phyloP scores from a whole-genome alignment of 768 basidiomycete species.

The Russula earlei region DNA sequence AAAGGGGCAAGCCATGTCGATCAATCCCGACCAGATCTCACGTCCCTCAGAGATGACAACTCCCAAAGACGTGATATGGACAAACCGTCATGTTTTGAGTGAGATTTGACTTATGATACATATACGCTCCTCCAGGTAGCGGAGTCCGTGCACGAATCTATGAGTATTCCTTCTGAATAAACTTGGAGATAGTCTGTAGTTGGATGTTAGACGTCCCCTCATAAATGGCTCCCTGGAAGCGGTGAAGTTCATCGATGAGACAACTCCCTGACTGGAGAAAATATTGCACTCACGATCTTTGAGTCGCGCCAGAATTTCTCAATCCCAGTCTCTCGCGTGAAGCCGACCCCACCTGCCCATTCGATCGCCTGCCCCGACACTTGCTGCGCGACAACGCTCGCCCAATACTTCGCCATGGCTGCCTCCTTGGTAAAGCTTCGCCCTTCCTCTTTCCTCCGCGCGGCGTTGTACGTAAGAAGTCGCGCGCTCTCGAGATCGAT shows the following conservation, averaged over 20 bases:
- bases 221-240: slow-evolving; percentile 70
- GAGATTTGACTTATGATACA: background rate
- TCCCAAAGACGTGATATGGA: too few species aligned
- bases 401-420: slow-evolving; percentile 96
- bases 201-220: slow-evolving; percentile 99
- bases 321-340: slow-evolving; percentile 87
- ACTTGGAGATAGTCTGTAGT: slow-evolving; percentile 89
- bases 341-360: slow-evolving; percentile 91
- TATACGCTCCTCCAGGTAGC: background rate
- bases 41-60: too few species aligned
- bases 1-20: too few species aligned
- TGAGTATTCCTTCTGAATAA: slow-evolving; percentile 79
- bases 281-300: slow-evolving; percentile 77
- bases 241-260: background rate
- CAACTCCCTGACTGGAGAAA: background rate
- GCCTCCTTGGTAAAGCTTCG: slow-evolving; percentile 83
- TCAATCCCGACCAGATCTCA: too few species aligned
- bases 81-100: background rate
- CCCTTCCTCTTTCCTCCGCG: slow-evolving; percentile 89
- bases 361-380: slow-evolving; percentile 89
- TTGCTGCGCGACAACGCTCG: slow-evolving; percentile 79
- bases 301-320: slow-evolving; percentile 97
- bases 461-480: slow-evolving; percentile 92
- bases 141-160: slow-evolving; percentile 24
- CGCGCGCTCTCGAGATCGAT: slow-evolving; percentile 86